Percentiles rank a stretch among this genome's conserved stretches.
These are phyloP conservation scores for Eucalyptus grandis DNA, from an alignment of 345 rosid genomes.

Conservation along the genomic window DNA sequence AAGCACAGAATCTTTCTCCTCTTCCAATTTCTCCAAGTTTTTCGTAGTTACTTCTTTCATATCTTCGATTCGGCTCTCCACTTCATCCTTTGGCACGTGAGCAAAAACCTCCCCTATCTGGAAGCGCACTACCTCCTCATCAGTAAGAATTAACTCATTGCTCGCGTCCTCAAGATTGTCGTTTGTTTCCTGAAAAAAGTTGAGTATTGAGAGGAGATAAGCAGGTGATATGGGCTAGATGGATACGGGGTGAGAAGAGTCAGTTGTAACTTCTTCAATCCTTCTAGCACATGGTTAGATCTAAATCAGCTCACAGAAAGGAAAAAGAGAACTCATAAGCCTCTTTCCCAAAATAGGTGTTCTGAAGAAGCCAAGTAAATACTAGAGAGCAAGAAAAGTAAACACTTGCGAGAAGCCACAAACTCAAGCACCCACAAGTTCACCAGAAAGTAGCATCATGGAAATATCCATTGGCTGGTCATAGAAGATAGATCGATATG, in stretches of 20 bases:
- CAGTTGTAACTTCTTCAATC: neutral
- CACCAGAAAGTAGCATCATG: neutral
- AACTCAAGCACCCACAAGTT: neutral
- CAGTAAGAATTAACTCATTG: constrained; percentile 86
- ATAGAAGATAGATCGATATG: neutral
- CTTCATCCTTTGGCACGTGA: constrained; percentile 75
- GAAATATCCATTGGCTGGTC: neutral
- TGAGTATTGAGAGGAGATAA: neutral
- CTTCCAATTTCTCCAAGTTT: constrained; percentile 57
- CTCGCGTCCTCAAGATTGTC: constrained; percentile 91
- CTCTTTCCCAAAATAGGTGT: neutral
- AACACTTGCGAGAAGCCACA: neutral
- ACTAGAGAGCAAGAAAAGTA: neutral
- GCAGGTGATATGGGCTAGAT: neutral
- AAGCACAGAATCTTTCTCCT: constrained; percentile 53
- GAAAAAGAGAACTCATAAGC: neutral
- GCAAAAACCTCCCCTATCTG: constrained; percentile 95
- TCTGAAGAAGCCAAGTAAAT: neutral
- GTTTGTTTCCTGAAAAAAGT: constrained; percentile 48
- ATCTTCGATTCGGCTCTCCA: constrained; percentile 71
- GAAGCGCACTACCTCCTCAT: constrained; percentile 75
- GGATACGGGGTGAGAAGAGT: neutral
- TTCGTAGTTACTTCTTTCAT: constrained; percentile 59
- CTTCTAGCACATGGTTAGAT: neutral
- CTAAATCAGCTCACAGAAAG: neutral